These are phyloP conservation scores for Botrytis cinerea DNA, from an alignment of 2,329 filamentous ascomycete genomes.

Conservation along the genomic window DNA sequence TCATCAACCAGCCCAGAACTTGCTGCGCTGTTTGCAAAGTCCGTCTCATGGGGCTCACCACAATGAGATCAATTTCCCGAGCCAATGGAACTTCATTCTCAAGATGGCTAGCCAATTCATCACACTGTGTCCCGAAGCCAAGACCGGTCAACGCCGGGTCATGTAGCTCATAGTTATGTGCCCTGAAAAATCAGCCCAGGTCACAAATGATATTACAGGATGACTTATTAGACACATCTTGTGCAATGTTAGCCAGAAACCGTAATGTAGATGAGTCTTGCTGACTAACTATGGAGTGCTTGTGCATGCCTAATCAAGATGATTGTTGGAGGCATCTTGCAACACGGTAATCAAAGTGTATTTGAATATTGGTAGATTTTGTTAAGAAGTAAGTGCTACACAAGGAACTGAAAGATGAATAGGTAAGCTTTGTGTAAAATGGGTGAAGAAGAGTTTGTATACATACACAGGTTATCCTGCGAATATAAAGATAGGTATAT, in stretches of 20 bases:
- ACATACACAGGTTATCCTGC: not conserved
- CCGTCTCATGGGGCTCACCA: slow-evolving; percentile 40
- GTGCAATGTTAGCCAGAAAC: slow-evolving; percentile 21
- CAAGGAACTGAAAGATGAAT: not conserved
- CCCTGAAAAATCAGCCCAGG: slow-evolving; percentile 29
- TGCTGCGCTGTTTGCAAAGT: slow-evolving; percentile 40
- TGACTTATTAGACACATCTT: slow-evolving; percentile 41
- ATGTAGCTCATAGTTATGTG: slow-evolving; percentile 36
- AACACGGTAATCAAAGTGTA: not conserved
- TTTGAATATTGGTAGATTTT: not conserved
- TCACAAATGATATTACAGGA: slow-evolving; percentile 24
- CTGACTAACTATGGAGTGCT: slow-evolving; percentile 45
- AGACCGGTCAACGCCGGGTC: slow-evolving; percentile 36
- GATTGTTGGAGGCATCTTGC: slow-evolving; percentile 45
- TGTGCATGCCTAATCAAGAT: slow-evolving; percentile 48
- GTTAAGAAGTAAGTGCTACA: not conserved
- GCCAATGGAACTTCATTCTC: slow-evolving; percentile 38
- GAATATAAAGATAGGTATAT: not conserved
- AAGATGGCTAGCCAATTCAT: slow-evolving; percentile 33
- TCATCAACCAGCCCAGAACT: slow-evolving; percentile 39
- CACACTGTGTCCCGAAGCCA: slow-evolving; percentile 34
- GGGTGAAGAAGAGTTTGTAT: not conserved
- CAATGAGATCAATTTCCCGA: slow-evolving; percentile 40
- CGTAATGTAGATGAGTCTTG: not conserved
- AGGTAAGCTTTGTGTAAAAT: not conserved